Percentiles rank a stretch among this genome's conserved stretches.
These are phyloP conservation scores for Xylaria hypoxylon DNA, from an alignment of 2,329 filamentous ascomycete species.

Conservation along the genomic window DNA sequence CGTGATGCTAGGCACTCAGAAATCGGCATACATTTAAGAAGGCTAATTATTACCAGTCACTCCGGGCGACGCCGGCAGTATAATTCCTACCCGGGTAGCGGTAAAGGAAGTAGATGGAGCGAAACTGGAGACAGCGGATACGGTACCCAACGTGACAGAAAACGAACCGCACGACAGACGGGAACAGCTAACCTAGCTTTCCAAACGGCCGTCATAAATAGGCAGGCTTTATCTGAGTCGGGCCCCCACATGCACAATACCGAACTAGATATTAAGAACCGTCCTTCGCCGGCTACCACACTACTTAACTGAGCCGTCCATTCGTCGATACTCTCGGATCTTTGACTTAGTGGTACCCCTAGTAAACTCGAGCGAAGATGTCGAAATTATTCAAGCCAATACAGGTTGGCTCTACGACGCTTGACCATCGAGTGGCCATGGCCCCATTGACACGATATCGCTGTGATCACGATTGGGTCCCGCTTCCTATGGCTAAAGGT, in stretches of 20 bases:
- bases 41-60: not conserved
- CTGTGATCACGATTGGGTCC: constrained; percentile 59
- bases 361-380: constrained; percentile 28
- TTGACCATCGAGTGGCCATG: constrained; percentile 61
- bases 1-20: not conserved
- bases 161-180: constrained; percentile 6
- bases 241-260: constrained; percentile 1
- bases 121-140: constrained; percentile 16
- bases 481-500: constrained; percentile 54
- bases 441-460: constrained; percentile 62
- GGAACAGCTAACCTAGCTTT: not conserved
- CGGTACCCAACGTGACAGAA: constrained; percentile 4
- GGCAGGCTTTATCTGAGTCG: not conserved
- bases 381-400: constrained; percentile 56
- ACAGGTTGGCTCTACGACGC: constrained; percentile 54
- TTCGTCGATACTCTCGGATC: not conserved
- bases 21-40: not conserved
- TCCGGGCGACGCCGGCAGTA: not conserved
- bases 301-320: not conserved
- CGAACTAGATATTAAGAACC: not conserved
- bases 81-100: not conserved
- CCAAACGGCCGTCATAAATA: not conserved
- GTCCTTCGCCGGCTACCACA: not conserved
- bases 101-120: constrained; percentile 10
- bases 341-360: not conserved